A percentile compares a stretch with the other conserved stretches of the same genome.
Evolutionary conservation across 352 stramenopile genomes (phyloP).

Genomic region (Globisporangium splendens): DNA sequence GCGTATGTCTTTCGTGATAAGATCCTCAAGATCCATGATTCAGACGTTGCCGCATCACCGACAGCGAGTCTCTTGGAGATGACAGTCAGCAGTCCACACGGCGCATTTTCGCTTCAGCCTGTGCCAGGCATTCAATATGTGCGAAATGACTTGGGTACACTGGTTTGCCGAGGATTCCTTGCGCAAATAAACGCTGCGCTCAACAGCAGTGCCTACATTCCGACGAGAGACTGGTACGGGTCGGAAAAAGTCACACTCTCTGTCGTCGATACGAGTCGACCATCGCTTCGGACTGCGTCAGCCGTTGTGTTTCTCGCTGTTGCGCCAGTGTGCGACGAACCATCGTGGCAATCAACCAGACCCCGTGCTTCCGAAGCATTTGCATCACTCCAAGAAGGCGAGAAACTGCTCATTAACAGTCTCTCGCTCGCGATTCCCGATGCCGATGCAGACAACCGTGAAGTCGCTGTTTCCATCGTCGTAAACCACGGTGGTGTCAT

Average conservation of each 20-base stretch:
- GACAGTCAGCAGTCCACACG: slow-evolving; percentile 20
- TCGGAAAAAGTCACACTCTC: slow-evolving; percentile 40
- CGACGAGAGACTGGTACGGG: slow-evolving; percentile 52
- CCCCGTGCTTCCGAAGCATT: slow-evolving; percentile 10
- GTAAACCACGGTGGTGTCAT: slow-evolving; percentile 52
- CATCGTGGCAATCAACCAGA: slow-evolving; percentile 24
- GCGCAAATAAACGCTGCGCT: slow-evolving; percentile 51
- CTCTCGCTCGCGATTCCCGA: slow-evolving; percentile 34
- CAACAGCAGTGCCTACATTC: slow-evolving; percentile 45
- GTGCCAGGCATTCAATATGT: slow-evolving; percentile 27
- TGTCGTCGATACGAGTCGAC: slow-evolving; percentile 18
- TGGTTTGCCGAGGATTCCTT: slow-evolving; percentile 45
- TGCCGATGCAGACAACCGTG: slow-evolving; percentile 21
- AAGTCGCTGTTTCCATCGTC: slow-evolving; percentile 30
- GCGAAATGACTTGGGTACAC: slow-evolving; percentile 16
- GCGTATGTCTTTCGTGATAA: slow-evolving; percentile 24
- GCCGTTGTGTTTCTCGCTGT: slow-evolving; percentile 37
- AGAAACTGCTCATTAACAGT: slow-evolving; percentile 28
- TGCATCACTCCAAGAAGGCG: slow-evolving; percentile 36
- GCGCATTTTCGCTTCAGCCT: slow-evolving; percentile 19
- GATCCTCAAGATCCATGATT: slow-evolving; percentile 24
- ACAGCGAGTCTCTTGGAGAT: slow-evolving; percentile 29
- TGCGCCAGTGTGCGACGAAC: slow-evolving; percentile 49
- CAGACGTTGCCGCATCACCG: slow-evolving; percentile 17
- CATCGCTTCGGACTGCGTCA: slow-evolving; percentile 2